phyloP scores from a whole-genome alignment of 2,329 filamentous ascomycete genomes.

The Fusarium papillatum region DNA sequence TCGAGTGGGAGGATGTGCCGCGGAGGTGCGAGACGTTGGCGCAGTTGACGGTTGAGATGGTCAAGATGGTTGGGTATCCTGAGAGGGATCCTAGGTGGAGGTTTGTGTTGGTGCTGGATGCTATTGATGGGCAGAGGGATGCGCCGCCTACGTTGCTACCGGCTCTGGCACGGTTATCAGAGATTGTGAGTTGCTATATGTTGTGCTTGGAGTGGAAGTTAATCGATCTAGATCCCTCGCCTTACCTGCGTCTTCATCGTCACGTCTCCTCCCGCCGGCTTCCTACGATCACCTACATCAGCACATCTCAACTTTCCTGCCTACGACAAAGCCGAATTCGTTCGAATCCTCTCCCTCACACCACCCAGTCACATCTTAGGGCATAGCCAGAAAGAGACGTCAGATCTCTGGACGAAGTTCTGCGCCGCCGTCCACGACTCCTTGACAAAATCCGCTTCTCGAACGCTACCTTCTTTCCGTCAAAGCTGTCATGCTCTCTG shows the following conservation, averaged over 20 bases:
- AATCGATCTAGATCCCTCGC: constrained; percentile 74
- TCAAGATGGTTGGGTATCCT: constrained; percentile 68
- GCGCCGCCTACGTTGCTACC: constrained; percentile 83
- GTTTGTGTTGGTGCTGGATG: constrained; percentile 90
- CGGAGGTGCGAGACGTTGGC: constrained; percentile 85
- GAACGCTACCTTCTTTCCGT: constrained; percentile 81
- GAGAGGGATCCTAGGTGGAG: constrained; percentile 59
- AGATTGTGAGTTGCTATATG: constrained; percentile 70
- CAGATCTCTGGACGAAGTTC: constrained; percentile 85
- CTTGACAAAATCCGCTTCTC: constrained; percentile 82
- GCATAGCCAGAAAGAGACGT: constrained; percentile 67
- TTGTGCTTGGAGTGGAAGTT: not conserved
- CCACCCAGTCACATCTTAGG: constrained; percentile 61
- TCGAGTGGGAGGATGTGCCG: constrained; percentile 62
- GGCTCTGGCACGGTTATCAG: constrained; percentile 84
- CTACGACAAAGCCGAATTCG: constrained; percentile 85
- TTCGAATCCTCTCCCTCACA: constrained; percentile 78
- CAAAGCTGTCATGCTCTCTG: constrained; percentile 82
- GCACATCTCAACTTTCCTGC: constrained; percentile 87
- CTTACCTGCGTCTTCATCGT: constrained; percentile 85
- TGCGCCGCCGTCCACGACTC: constrained; percentile 89
- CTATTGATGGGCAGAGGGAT: constrained; percentile 87
- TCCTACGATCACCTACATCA: constrained; percentile 77
- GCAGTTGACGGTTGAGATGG: constrained; percentile 80
- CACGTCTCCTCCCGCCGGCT: constrained; percentile 76